These are phyloP conservation scores for Parathielavia appendiculata DNA, from an alignment of 495 filamentous ascomycete genomes.

Conservation along the genomic window DNA sequence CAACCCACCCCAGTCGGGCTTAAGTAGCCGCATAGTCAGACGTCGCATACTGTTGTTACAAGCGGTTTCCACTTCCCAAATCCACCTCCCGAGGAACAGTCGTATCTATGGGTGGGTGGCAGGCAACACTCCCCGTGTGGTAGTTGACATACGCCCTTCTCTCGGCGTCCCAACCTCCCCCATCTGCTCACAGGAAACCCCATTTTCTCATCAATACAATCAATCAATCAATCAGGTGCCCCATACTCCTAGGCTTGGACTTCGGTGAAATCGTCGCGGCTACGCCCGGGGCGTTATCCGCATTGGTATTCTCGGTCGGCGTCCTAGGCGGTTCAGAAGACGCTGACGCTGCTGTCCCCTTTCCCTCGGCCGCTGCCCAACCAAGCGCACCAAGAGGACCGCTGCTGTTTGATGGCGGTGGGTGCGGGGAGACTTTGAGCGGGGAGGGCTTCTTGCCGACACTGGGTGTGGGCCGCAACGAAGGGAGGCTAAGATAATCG, in stretches of 20 bases:
- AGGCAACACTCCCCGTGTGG: too few species aligned
- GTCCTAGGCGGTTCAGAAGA: too few species aligned
- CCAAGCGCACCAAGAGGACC: neutral
- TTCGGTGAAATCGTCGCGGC: slow-evolving; percentile 39
- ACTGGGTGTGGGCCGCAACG: slow-evolving; percentile 24
- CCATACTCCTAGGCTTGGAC: slow-evolving; percentile 40
- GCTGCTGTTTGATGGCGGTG: slow-evolving; percentile 1
- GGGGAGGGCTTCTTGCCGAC: slow-evolving; percentile 11
- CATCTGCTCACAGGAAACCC: too few species aligned
- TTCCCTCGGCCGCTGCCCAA: neutral
- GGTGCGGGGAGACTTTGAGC: slow-evolving; percentile 1
- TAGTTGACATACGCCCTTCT: neutral
- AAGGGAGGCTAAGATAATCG: slow-evolving; percentile 20
- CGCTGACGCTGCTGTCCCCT: too few species aligned
- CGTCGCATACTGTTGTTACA: too few species aligned
- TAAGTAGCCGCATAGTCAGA: too few species aligned
- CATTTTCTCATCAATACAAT: neutral
- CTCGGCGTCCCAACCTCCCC: too few species aligned
- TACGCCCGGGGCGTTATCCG: neutral
- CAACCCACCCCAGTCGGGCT: too few species aligned
- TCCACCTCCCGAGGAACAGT: too few species aligned
- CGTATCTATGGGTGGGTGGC: too few species aligned
- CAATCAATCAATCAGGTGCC: slow-evolving; percentile 38
- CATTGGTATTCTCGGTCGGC: too few species aligned
- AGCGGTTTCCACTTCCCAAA: too few species aligned